These are phyloP conservation scores for Coprinopsis marcescibilis DNA, from an alignment of 768 basidiomycete species.

Conservation along the genomic window DNA sequence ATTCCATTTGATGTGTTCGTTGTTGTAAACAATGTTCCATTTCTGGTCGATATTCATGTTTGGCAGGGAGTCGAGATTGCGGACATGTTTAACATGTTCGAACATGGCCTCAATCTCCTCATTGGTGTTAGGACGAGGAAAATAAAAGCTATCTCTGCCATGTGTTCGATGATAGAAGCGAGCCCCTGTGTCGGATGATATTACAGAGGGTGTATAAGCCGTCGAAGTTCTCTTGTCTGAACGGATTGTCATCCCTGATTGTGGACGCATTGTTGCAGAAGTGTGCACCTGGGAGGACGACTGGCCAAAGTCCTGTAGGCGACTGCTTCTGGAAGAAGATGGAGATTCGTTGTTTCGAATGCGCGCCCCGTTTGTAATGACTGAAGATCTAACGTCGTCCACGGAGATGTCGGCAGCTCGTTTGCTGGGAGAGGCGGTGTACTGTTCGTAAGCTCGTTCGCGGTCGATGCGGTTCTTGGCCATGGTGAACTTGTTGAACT, in stretches of 20 bases:
- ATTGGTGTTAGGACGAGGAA: slow-evolving; percentile 71
- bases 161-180: slow-evolving; percentile 52
- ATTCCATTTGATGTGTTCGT: slow-evolving; percentile 75
- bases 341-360: slow-evolving; percentile 53
- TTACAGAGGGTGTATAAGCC: slow-evolving; percentile 56
- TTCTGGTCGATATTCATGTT: slow-evolving; percentile 74
- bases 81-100: slow-evolving; percentile 64
- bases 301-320: slow-evolving; percentile 47
- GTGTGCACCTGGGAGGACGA: slow-evolving; percentile 22
- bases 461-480: slow-evolving; percentile 48
- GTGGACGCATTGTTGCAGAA: slow-evolving; percentile 41
- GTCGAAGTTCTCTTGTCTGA: slow-evolving; percentile 56
- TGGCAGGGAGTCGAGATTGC: slow-evolving; percentile 58
- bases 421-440: slow-evolving; percentile 18
- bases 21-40: slow-evolving; percentile 85
- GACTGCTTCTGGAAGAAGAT: slow-evolving; percentile 47
- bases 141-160: slow-evolving; percentile 53
- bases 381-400: slow-evolving; percentile 39
- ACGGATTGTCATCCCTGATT: slow-evolving; percentile 45
- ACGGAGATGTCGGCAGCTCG: slow-evolving; percentile 57
- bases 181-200: slow-evolving; percentile 37
- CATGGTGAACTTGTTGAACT: slow-evolving; percentile 57
- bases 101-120: slow-evolving; percentile 79
- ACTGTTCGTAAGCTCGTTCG: slow-evolving; percentile 44
- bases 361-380: slow-evolving; percentile 31